phyloP scores from a whole-genome alignment of 2,329 filamentous ascomycete species.

The Fusarium xyrophilum region DNA sequence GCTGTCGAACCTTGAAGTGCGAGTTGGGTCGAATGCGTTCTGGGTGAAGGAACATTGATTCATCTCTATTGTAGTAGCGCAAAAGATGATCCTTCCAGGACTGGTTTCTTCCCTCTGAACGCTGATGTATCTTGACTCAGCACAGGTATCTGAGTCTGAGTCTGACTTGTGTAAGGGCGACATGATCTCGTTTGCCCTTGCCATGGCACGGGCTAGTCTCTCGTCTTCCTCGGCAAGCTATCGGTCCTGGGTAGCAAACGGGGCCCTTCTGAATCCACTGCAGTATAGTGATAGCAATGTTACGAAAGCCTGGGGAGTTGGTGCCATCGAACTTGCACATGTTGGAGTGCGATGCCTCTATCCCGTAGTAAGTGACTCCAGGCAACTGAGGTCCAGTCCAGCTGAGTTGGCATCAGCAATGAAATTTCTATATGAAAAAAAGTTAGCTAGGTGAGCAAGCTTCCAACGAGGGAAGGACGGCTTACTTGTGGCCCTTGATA shows the following conservation, averaged over 20 bases:
- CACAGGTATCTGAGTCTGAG: background rate
- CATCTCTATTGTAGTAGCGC: background rate
- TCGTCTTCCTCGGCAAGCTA: constrained; percentile 69
- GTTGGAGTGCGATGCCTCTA: constrained; percentile 72
- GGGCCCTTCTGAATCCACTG: constrained; percentile 63
- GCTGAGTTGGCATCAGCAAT: constrained; percentile 76
- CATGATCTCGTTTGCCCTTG: constrained; percentile 56
- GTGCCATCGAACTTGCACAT: constrained; percentile 76
- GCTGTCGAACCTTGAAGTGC: constrained; percentile 27
- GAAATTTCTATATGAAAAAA: constrained; percentile 51
- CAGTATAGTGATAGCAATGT: constrained; percentile 56
- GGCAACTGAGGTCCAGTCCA: constrained; percentile 70
- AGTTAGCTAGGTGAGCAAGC: constrained; percentile 1
- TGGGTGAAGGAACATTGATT: constrained; percentile 35
- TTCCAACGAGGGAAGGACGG: background rate
- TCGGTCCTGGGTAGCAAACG: constrained; percentile 59
- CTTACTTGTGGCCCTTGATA: constrained; percentile 65
- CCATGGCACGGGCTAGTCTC: constrained; percentile 51
- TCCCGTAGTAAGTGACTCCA: constrained; percentile 75
- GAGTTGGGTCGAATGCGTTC: constrained; percentile 38
- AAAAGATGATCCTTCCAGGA: background rate
- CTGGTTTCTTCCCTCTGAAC: constrained; percentile 4
- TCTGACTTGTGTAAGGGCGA: constrained; percentile 38
- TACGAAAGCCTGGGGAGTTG: constrained; percentile 69
- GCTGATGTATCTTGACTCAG: background rate